Evolutionary conservation across 2,329 filamentous ascomycete species (phyloP).

Genomic region (Alternaria viburni): DNA sequence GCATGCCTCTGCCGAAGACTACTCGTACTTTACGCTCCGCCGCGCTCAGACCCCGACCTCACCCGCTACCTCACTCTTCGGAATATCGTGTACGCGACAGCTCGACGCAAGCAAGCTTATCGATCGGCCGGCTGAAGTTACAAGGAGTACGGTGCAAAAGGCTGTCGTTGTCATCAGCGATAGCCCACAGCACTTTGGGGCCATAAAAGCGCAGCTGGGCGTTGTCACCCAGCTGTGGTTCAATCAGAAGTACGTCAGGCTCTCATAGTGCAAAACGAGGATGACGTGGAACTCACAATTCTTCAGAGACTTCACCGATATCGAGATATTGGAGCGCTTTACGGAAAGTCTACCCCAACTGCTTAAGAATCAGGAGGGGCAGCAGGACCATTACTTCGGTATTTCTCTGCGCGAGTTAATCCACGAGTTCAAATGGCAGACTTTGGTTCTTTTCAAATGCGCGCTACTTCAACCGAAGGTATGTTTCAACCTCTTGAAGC

Average conservation of each 20-base stretch:
- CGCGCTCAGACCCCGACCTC: conserved; percentile 55
- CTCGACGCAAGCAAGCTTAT: conserved; percentile 80
- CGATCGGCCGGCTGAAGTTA: conserved; percentile 84
- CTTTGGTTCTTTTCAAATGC: conserved; percentile 90
- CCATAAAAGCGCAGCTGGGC: conserved; percentile 85
- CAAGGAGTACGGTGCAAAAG: conserved; percentile 97
- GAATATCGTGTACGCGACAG: conserved; percentile 93
- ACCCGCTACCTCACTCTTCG: conserved; percentile 84
- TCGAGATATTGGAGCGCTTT: conserved; percentile 87
- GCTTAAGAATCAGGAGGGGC: conserved; percentile 68
- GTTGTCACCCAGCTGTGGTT: conserved; percentile 97
- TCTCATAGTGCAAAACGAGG: not conserved
- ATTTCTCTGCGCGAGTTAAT: conserved; percentile 87
- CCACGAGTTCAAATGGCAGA: conserved; percentile 93
- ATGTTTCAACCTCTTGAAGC: conserved; percentile 10
- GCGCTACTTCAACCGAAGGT: conserved; percentile 95
- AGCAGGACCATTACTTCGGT: conserved; percentile 86
- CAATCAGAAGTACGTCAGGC: conserved; percentile 70
- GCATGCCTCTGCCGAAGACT: conserved; percentile 91
- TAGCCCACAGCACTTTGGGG: conserved; percentile 86
- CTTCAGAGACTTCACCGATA: conserved; percentile 79
- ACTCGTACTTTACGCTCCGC: conserved; percentile 95
- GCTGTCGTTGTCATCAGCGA: conserved; percentile 95
- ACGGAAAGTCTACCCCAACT: conserved; percentile 79
- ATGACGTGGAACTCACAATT: conserved; percentile 14